A percentile compares a stretch with the other conserved stretches of the same genome.
Evolutionary conservation across 2,329 filamentous ascomycete species (phyloP).

Genomic region (Diaporthe humulicola): DNA sequence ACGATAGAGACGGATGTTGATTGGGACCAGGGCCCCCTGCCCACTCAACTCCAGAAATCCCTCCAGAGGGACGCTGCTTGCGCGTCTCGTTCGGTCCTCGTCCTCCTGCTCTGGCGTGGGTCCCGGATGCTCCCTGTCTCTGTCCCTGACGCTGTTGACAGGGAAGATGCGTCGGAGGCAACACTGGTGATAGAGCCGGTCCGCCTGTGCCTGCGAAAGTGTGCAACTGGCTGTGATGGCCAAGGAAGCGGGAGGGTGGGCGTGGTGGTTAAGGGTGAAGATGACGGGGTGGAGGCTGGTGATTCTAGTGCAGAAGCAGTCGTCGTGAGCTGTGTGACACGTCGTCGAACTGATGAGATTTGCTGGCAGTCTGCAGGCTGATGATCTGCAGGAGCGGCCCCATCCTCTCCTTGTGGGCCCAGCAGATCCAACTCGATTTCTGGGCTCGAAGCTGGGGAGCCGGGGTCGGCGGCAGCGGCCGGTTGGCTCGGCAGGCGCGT

Average conservation of each 20-base stretch:
- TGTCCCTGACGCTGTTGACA: background rate
- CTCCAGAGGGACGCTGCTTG: conserved; percentile 42
- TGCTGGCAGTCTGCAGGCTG: conserved; percentile 26
- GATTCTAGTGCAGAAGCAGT: conserved; percentile 2
- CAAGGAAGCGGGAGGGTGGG: background rate
- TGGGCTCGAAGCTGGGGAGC: background rate
- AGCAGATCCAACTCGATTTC: conserved; percentile 37
- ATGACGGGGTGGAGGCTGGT: conserved; percentile 28
- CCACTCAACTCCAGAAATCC: conserved; percentile 43
- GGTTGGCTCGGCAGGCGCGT: conserved; percentile 27
- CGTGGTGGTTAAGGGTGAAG: background rate
- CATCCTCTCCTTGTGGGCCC: conserved; percentile 7
- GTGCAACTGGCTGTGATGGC: background rate
- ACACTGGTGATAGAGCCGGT: conserved; percentile 28
- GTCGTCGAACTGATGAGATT: conserved; percentile 26
- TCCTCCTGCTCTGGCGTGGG: background rate
- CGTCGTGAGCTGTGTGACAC: conserved; percentile 17
- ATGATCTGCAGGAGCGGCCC: conserved; percentile 11
- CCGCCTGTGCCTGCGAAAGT: background rate
- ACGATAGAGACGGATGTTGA: background rate
- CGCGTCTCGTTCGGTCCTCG: conserved; percentile 30
- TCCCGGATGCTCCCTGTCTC: background rate
- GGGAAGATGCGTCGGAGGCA: conserved; percentile 31
- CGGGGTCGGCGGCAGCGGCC: conserved; percentile 8
- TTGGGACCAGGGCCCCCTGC: too few species aligned